These are phyloP conservation scores for Phytophthora constricta DNA, from an alignment of 352 stramenopile genomes.

Conservation along the genomic window DNA sequence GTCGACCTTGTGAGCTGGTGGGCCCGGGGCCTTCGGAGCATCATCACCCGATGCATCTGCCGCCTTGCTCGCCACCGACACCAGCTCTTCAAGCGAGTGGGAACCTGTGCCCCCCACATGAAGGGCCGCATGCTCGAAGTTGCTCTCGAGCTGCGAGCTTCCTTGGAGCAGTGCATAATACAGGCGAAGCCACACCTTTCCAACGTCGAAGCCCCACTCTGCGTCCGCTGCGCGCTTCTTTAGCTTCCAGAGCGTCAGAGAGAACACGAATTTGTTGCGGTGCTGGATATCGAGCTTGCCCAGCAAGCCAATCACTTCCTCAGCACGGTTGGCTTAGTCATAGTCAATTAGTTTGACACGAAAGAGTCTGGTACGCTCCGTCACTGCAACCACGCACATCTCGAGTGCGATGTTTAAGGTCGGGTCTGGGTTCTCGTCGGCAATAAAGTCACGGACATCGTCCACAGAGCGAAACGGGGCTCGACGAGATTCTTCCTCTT, in stretches of 20 bases:
- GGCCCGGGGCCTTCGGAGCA: no score
- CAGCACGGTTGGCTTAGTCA: background rate
- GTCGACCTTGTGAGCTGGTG: no score
- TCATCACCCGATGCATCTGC: no score
- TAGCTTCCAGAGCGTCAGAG: background rate
- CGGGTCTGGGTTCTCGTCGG: background rate
- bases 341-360: background rate
- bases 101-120: no score
- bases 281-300: background rate
- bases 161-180: background rate
- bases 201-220: background rate
- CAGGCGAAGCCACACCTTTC: background rate
- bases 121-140: no score
- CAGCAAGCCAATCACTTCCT: background rate
- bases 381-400: background rate
- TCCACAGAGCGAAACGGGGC: background rate
- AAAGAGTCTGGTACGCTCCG: background rate
- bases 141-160: background rate
- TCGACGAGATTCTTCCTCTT: background rate
- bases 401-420: background rate
- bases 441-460: background rate
- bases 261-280: background rate
- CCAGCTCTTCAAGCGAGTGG: no score
- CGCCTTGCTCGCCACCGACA: background rate
- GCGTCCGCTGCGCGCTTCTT: background rate